These are phyloP conservation scores for Aaosphaeria pasadenensis DNA, from an alignment of 2,329 filamentous ascomycete species.

Conservation along the genomic window DNA sequence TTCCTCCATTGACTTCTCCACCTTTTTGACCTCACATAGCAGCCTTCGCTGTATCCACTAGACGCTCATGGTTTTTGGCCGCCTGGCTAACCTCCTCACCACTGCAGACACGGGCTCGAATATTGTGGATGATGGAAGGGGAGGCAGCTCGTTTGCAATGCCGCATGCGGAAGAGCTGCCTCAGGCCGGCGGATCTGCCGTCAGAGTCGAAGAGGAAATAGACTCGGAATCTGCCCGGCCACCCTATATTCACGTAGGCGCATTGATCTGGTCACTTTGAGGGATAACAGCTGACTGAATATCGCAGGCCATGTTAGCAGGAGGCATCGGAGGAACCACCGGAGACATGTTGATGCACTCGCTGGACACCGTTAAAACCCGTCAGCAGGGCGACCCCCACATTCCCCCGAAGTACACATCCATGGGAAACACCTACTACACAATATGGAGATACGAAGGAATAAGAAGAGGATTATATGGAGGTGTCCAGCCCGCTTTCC, in stretches of 20 bases:
- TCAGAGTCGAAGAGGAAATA: constrained; percentile 21
- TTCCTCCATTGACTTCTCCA: not conserved
- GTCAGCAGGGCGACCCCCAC: constrained; percentile 93
- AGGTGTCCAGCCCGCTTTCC: constrained; percentile 85
- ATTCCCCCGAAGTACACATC: constrained; percentile 91
- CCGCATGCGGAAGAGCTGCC: constrained; percentile 19
- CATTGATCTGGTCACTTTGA: not conserved
- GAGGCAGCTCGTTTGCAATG: constrained; percentile 17
- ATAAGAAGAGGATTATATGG: constrained; percentile 83
- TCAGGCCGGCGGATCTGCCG: constrained; percentile 9
- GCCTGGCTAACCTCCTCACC: constrained; percentile 47
- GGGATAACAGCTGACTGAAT: not conserved
- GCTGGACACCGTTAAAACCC: constrained; percentile 95
- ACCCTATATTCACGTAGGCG: constrained; percentile 47
- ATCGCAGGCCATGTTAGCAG: constrained; percentile 84
- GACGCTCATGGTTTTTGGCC: constrained; percentile 49
- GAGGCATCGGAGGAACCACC: constrained; percentile 85
- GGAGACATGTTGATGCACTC: constrained; percentile 99
- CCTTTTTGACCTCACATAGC: not conserved
- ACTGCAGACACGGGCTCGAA: constrained; percentile 28
- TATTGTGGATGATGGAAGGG: constrained; percentile 38
- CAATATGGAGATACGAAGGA: constrained; percentile 90
- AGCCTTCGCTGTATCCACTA: constrained; percentile 16
- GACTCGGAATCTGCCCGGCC: constrained; percentile 45
- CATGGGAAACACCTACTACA: constrained; percentile 85